Evolutionary conservation across 2,329 filamentous ascomycete genomes (phyloP).

Genomic region (Helotiales sp.): DNA sequence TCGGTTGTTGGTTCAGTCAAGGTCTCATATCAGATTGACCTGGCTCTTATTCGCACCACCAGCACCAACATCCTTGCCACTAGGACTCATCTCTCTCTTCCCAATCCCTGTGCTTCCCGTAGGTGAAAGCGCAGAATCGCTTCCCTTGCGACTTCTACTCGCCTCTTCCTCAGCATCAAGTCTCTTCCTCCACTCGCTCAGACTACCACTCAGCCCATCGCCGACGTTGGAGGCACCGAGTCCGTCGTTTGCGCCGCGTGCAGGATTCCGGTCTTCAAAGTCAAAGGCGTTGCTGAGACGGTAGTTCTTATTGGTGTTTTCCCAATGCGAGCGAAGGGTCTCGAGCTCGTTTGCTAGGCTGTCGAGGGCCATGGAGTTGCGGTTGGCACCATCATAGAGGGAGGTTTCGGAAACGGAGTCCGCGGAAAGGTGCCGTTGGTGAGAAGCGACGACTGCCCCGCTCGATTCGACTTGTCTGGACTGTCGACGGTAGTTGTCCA

Average conservation of each 20-base stretch:
- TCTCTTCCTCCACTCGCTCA: slow-evolving; percentile 81
- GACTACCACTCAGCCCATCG: slow-evolving; percentile 67
- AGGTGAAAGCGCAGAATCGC: slow-evolving; percentile 22
- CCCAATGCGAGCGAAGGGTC: slow-evolving; percentile 88
- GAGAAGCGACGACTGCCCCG: slow-evolving; percentile 46
- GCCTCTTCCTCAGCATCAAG: slow-evolving; percentile 59
- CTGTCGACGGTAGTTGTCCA: slow-evolving; percentile 90
- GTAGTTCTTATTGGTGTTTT: slow-evolving; percentile 94
- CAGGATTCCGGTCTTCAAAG: slow-evolving; percentile 55
- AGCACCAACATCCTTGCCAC: slow-evolving; percentile 34
- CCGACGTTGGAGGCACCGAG: slow-evolving; percentile 51
- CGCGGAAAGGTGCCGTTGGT: slow-evolving; percentile 44
- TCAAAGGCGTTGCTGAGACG: slow-evolving; percentile 89
- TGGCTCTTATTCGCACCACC: slow-evolving; percentile 20
- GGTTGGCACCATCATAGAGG: slow-evolving; percentile 54
- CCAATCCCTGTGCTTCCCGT: slow-evolving; percentile 7
- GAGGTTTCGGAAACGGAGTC: slow-evolving; percentile 68
- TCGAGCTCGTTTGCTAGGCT: slow-evolving; percentile 92
- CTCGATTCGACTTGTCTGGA: slow-evolving; percentile 62
- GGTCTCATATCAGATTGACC: slow-evolving; percentile 31
- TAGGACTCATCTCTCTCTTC: slow-evolving; percentile 39
- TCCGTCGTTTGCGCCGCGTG: slow-evolving; percentile 47
- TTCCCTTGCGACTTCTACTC: slow-evolving; percentile 33
- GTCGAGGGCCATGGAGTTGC: slow-evolving; percentile 77
- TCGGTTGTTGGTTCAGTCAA: neutral